Evolutionary conservation across 495 filamentous ascomycete genomes (phyloP).

Genomic region (Xylaria curta): DNA sequence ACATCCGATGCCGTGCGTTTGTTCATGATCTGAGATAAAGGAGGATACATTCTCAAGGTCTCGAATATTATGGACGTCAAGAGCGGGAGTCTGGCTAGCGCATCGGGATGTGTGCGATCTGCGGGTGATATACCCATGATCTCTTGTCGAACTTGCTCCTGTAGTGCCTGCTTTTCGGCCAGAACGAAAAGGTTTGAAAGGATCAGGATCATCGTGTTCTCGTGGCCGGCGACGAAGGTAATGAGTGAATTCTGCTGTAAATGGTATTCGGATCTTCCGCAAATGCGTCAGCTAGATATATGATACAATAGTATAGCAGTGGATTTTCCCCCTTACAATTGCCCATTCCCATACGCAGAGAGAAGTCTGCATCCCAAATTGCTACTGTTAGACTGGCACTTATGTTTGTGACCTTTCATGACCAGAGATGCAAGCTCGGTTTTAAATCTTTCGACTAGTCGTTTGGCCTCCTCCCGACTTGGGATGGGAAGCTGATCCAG

Average conservation of each 20-base stretch:
- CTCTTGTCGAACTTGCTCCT: constrained; percentile 10
- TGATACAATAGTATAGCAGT: too few relatives aligned
- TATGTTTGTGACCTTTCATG: constrained; percentile 9
- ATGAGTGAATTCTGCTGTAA: constrained; percentile 46
- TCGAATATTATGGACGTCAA: constrained; percentile 39
- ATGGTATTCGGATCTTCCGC: constrained; percentile 30
- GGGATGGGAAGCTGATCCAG: constrained; percentile 41
- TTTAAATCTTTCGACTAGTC: constrained; percentile 6
- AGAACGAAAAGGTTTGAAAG: constrained; percentile 44
- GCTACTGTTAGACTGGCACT: not conserved
- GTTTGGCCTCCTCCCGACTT: constrained; percentile 30
- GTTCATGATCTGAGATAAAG: constrained; percentile 47
- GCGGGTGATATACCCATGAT: not conserved
- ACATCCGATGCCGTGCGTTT: constrained; percentile 31
- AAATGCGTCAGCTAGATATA: not conserved
- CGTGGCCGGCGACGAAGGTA: constrained; percentile 45
- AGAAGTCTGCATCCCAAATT: constrained; percentile 14
- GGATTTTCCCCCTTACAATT: not conserved
- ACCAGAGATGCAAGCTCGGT: constrained; percentile 13
- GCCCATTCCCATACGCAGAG: not conserved
- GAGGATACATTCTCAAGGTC: constrained; percentile 46
- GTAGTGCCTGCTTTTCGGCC: constrained; percentile 21
- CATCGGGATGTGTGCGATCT: constrained; percentile 3
- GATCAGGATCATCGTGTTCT: constrained; percentile 47
- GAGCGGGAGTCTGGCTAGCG: constrained; percentile 32